Conservation (phyloP, 2,329 filamentous ascomycete genomes). For the Aulographum hederae region DNA sequence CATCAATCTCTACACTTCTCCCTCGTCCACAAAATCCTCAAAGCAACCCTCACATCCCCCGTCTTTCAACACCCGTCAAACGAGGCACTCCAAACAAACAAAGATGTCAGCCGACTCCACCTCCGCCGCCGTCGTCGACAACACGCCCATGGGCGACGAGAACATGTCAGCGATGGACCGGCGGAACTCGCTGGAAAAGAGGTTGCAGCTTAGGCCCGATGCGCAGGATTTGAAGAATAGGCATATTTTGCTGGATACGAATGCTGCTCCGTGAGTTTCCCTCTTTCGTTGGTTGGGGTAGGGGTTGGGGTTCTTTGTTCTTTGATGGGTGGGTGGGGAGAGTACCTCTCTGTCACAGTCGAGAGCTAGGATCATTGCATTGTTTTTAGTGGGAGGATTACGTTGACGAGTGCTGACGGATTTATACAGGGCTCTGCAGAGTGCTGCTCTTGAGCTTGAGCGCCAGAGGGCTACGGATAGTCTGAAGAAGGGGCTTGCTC, state of each 20-base stretch:
- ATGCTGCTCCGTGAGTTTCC: constrained; percentile 41
- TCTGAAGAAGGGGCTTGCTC: constrained; percentile 44
- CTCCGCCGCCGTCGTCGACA: constrained; percentile 69
- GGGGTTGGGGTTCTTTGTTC: no score
- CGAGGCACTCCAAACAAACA: no score
- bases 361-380: no score
- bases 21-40: no score
- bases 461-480: constrained; percentile 44
- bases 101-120: no score
- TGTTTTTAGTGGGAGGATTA: not conserved
- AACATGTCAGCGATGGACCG: constrained; percentile 37
- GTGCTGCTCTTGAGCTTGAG: constrained; percentile 42
- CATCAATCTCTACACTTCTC: no score
- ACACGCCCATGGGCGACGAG: constrained; percentile 58
- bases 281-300: no score
- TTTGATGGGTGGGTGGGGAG: no score
- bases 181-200: constrained; percentile 29
- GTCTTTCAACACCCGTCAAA: no score
- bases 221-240: constrained; percentile 47
- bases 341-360: no score
- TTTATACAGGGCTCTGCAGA: constrained; percentile 37
- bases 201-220: constrained; percentile 29
- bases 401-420: constrained; percentile 1
- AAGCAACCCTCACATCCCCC: no score
- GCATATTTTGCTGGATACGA: constrained; percentile 50